Conservation (phyloP, 352 stramenopile genomes). For the Phytophthora foliorum region DNA sequence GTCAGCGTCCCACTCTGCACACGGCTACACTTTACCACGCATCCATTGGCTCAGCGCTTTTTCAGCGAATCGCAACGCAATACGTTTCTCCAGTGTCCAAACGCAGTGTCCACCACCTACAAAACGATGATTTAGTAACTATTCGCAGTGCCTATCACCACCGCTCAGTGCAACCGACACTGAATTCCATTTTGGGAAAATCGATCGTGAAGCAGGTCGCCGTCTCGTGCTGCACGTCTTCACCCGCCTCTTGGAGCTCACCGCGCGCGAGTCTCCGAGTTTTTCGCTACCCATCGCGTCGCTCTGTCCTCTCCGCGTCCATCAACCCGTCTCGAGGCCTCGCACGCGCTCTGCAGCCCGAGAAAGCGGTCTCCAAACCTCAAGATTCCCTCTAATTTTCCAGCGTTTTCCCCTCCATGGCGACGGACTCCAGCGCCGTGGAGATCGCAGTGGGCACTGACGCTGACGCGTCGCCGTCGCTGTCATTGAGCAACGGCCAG, state of each 20-base stretch:
- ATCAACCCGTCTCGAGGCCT: background rate
- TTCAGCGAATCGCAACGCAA: conserved; percentile 15
- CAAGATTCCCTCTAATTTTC: conserved; percentile 3
- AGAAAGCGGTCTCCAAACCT: conserved; percentile 5
- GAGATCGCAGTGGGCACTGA: conserved; percentile 21
- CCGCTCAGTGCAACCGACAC: conserved; percentile 15
- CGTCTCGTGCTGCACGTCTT: background rate
- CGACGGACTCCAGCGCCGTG: conserved; percentile 17
- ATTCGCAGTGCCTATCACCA: background rate
- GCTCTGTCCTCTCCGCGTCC: background rate
- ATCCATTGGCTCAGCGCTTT: conserved; percentile 13
- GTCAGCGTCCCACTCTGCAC: conserved; percentile 8
- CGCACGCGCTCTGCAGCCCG: background rate
- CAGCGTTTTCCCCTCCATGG: too few relatives aligned
- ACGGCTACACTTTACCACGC: conserved; percentile 16
- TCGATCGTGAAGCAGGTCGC: conserved; percentile 16
- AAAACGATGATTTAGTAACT: background rate
- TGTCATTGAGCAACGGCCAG: conserved; percentile 23
- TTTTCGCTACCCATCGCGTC: conserved; percentile 3
- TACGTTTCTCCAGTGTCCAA: conserved; percentile 12
- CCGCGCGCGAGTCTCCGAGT: background rate
- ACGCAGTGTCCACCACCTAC: background rate
- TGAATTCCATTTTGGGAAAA: conserved; percentile 31
- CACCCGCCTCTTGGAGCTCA: conserved; percentile 7
- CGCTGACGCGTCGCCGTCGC: conserved; percentile 10